Percentiles rank a stretch among this genome's conserved stretches.
Evolutionary conservation across 1,284 basidiomycete genomes (phyloP).

Genomic region (Sphagnurus paluster): DNA sequence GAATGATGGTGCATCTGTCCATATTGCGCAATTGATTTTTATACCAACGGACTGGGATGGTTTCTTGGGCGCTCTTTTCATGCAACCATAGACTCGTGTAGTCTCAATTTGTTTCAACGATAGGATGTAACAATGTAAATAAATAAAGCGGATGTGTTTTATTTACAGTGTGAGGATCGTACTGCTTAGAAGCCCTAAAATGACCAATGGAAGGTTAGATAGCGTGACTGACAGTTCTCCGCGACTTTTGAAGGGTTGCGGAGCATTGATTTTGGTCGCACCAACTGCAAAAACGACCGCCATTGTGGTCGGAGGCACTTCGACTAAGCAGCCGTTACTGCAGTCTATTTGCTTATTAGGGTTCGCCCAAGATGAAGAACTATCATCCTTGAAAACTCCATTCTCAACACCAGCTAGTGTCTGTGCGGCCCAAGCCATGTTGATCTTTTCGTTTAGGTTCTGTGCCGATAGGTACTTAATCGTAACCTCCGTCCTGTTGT

Average conservation of each 20-base stretch:
- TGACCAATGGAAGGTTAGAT: too few relatives aligned
- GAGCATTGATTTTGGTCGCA: constrained; percentile 1
- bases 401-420: constrained; percentile 28
- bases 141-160: too few relatives aligned
- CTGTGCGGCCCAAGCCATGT: constrained; percentile 54
- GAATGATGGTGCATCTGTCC: neutral
- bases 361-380: constrained; percentile 38
- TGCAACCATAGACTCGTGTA: neutral
- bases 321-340: constrained; percentile 38
- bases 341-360: constrained; percentile 40
- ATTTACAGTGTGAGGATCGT: too few relatives aligned
- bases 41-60: constrained; percentile 1
- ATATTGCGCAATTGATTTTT: constrained; percentile 1
- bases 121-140: too few relatives aligned
- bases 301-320: constrained; percentile 44
- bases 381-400: constrained; percentile 22
- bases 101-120: neutral
- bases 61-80: neutral
- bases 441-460: constrained; percentile 49
- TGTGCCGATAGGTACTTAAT: constrained; percentile 47
- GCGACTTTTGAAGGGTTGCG: neutral
- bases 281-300: constrained; percentile 39
- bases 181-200: too few relatives aligned
- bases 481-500: constrained; percentile 25
- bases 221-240: neutral